Evolutionary conservation across 2,329 filamentous ascomycete species (phyloP), one percentile per base, ranked within the genome.

Genomic region (Venturiaceae sp.): DNA sequence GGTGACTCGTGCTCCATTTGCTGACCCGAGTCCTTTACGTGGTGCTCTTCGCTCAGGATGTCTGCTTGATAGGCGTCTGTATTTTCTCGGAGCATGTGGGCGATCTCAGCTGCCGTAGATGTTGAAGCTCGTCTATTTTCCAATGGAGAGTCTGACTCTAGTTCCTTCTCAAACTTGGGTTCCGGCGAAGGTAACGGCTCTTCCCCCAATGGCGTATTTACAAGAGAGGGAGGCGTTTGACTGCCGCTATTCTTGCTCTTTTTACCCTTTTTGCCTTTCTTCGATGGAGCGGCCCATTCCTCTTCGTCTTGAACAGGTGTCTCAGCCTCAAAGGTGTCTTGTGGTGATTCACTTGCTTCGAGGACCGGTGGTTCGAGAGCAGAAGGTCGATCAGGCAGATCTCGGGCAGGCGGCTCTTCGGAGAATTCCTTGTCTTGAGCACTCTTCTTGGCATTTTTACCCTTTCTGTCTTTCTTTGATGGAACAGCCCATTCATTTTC

Each of bases 191-290:
- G 19, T 30, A 26, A 50, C 28, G 44, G 21, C 50, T 53, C 21
- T 19, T 53, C 50, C 11, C 33, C n/a, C 14, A 6, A 28, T 19
- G 52, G 32, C 4, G 34, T n/a, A n/a, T 44, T 13, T 11, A 41
- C 6, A 14, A 2, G 19, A 32, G 54, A 56, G 9, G 44, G 7
- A 13, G 54, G 36, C 33, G 39, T 44, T 9, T 41, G 54, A 5
- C 3, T 44, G 14, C 54, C 54, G 36, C 36, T 56, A n/a, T 56
- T 56, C 37, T 56, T 74, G 21, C 67, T 65, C 60, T 75, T 73
- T 66, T 73, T 75, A 55, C 65, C 67, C 64, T 74, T 75, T 63
- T 74, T 76, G 57, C 28, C 53, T 28, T 52, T 53, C 55, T 60
- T 58, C 26, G 16, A 23, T 36, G 54, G 54, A n/a, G n/a, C 44